Conservation (phyloP, 164 flowering plant genomes). For the Cinnamomum micranthum region DNA sequence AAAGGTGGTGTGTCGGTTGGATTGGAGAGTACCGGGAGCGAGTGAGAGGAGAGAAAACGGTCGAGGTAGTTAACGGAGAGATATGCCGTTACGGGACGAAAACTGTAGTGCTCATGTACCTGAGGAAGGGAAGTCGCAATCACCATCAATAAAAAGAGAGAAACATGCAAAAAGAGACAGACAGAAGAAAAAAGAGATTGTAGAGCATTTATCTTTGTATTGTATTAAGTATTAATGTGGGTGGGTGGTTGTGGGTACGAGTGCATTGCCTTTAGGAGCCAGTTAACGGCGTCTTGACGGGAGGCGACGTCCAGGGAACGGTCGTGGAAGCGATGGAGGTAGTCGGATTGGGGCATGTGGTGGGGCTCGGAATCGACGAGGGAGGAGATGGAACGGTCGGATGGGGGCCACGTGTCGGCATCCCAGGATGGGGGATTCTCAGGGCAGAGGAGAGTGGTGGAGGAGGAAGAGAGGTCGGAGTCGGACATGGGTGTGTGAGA, state of each 20-base stretch:
- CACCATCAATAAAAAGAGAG: not conserved
- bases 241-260: too few relatives aligned
- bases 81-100: conserved; percentile 53
- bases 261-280: conserved; percentile 46
- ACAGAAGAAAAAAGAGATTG: not conserved
- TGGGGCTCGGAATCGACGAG: conserved; percentile 39
- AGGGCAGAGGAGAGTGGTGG: conserved; percentile 19
- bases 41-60: conserved; percentile 49
- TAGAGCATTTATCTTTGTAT: not conserved
- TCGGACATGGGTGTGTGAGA: not conserved
- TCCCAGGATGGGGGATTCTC: conserved; percentile 23
- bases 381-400: conserved; percentile 21
- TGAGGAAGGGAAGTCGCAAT: conserved; percentile 14
- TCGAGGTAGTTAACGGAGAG: conserved; percentile 69
- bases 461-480: conserved; percentile 9
- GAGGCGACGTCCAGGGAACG: conserved; percentile 34
- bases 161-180: not conserved
- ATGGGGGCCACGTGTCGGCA: conserved; percentile 6
- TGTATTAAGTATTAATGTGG: too few relatives aligned
- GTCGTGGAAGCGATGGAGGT: conserved; percentile 2
- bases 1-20: not conserved
- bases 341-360: conserved; percentile 29
- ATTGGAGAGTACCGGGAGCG: conserved; percentile 36
- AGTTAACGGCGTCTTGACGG: conserved; percentile 60
- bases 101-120: conserved; percentile 49